Evolutionary conservation across 441 rosid species (phyloP), one percentile per base, ranked within the genome.

Genomic region (Rhodomyrtus psidioides): DNA sequence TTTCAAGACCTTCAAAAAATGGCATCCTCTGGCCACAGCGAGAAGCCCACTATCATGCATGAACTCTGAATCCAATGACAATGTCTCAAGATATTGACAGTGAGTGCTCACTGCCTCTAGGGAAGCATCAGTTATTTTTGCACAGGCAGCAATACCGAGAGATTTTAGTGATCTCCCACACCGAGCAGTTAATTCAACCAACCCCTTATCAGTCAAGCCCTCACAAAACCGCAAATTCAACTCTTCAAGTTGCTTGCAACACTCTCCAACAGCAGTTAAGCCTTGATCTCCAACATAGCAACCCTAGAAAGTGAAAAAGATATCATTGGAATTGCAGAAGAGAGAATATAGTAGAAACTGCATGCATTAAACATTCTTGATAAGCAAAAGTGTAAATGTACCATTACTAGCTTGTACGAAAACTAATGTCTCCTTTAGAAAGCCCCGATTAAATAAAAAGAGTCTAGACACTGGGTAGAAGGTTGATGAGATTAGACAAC

Each of bases 231-330:
- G 94, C 90, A 96, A 89, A 87, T 95, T 95, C 87, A 96, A 85
- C 74, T 93, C 95, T 91, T 93, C 95, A 51, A 96, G 97, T 53
- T 90, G 92, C 90, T 92, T 92, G 88, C 98, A 95, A 85, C 88
- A 89, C 85, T 91, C 90, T 51, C 99, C 98, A 86, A 95, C 94
- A 62, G 94, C 94, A 85, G 91, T 91, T 86, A 95, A 92, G 87
- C 98, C 99, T 91, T 88, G 89, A 93, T 96, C 96, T 84, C 98
- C 99, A 89, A 94, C 91, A 91, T 91, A 95, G 90, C 98, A 95
- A 91, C 98, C 99, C 99, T 96, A 88, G 74, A 88, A 79, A 56
- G 55, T 82, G 82, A 55, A 81, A 85, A 30, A 54, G 39, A 55
- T 13, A 27, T 82, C 59, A 5, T 27, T 51, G 55, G 44, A 51